Evolutionary conservation across 306 rosid genomes (phyloP), one percentile per base, ranked within the genome.

Genomic region (Ochetophila trinervis): DNA sequence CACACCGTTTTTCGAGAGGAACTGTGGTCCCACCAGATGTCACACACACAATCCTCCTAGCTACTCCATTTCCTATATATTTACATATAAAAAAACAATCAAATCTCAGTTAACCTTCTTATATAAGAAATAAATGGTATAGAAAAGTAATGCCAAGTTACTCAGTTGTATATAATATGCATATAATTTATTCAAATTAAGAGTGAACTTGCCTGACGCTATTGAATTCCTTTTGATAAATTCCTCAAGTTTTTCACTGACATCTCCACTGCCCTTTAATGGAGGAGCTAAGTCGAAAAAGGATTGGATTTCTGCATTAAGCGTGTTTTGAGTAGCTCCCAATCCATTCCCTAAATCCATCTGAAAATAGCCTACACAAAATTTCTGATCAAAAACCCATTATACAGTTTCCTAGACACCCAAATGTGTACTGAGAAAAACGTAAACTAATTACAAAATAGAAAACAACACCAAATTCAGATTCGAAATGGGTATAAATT

Each of bases 21-120:
- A 94, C 96, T 0, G 99, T 93, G 63, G 99, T 93, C 19, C 99
- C 99, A 54, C 99, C 97, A 3, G 99, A 90, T 32, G 99, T 86
- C 68, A 92, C 95, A 72, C 96, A 89, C 45, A 84, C 96, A 67
- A 92, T 69, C 74, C 82, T 87, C 80, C 84, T 77, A 24, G 65
- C 68, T 70, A 47, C 76, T 65, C 83, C 83, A 71, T 62, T 80
- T 66, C 42, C 96, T 80, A 74, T 5, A 74, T 5, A 57, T 12
- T 48, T 18, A 42, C 5, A 22, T 48, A 6, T 40, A 15, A 32
- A 53, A 72, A 7, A 63, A 47, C 42, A 19, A 22, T 66, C 66
- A 78, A 67, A 75, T 57, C 24, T 50, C 66, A 73, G n/a, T 56
- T 64, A 20, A 56, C 13, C 42, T 62, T 54, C 16, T 24, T 74